phyloP scores from a whole-genome alignment of 148 eudicot species.

The Rhododendron molle region DNA sequence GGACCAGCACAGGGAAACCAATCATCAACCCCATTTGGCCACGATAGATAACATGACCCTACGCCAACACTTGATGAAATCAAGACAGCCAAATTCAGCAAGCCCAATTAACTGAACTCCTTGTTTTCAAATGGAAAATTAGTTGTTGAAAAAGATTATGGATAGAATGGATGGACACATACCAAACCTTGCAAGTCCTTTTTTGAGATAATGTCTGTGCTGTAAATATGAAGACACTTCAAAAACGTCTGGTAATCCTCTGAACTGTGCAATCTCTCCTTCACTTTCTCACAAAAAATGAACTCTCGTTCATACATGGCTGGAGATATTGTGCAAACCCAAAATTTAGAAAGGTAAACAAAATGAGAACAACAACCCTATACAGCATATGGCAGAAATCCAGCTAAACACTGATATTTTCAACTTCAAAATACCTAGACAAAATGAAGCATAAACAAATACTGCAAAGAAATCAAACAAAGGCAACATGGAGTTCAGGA shows the following conservation, averaged over 20 bases:
- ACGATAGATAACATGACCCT: not conserved
- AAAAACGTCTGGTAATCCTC: conserved; percentile 91
- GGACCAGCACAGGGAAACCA: not conserved
- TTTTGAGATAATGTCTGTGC: conserved; percentile 84
- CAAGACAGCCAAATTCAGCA: too few species aligned
- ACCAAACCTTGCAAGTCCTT: conserved; percentile 84
- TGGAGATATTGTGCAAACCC: conserved; percentile 23
- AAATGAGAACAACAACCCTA: not conserved
- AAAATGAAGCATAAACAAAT: not conserved
- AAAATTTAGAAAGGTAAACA: not conserved
- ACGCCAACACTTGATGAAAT: not conserved
- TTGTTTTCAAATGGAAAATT: not conserved
- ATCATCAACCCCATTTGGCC: not conserved
- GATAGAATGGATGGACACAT: conserved; percentile 23
- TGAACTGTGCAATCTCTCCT: conserved; percentile 67
- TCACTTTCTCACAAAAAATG: conserved; percentile 82
- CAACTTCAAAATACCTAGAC: not conserved
- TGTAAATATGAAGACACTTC: conserved; percentile 93
- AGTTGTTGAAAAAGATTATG: not conserved
- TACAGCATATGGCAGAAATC: conserved; percentile 9
- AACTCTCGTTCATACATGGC: conserved; percentile 72
- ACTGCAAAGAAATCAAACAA: not conserved
- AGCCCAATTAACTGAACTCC: too few species aligned
- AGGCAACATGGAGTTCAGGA: not conserved
- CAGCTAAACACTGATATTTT: not conserved